Evolutionary conservation across 2,329 filamentous ascomycete species (phyloP).

Genomic region (Fusarium anguioides): DNA sequence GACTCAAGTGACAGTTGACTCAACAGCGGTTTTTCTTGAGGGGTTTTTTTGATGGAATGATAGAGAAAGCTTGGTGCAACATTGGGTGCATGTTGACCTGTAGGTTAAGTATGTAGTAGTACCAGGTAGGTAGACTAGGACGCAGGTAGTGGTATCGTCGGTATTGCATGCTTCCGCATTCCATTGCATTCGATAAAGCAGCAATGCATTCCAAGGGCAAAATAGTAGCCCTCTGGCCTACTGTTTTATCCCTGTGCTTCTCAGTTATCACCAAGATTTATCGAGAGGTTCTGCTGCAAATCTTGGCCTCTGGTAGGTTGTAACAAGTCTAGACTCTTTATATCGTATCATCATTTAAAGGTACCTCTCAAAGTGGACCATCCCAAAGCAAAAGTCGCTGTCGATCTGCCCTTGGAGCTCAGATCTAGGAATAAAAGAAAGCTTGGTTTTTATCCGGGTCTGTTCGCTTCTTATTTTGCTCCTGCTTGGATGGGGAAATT

Average conservation of each 20-base stretch:
- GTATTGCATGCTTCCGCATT: not conserved
- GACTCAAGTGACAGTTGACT: slow-evolving; percentile 13
- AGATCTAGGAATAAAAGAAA: slow-evolving; percentile 33
- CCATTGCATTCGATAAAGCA: not conserved
- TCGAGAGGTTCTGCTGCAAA: not conserved
- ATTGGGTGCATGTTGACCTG: not conserved
- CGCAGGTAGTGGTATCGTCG: no score
- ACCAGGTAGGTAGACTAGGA: no score
- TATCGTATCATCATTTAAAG: slow-evolving; percentile 13
- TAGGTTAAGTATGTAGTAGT: no score
- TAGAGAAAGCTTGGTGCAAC: slow-evolving; percentile 1
- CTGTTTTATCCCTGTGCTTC: not conserved
- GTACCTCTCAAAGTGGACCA: slow-evolving; percentile 14
- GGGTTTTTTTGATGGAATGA: slow-evolving; percentile 18
- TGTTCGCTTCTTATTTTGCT: not conserved
- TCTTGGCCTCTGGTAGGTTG: slow-evolving; percentile 4
- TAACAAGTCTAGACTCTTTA: slow-evolving; percentile 16
- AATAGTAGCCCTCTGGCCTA: not conserved
- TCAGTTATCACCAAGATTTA: not conserved
- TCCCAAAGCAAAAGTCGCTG: slow-evolving; percentile 3
- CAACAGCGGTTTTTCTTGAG: not conserved
- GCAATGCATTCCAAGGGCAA: slow-evolving; percentile 8
- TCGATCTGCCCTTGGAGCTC: slow-evolving; percentile 35
- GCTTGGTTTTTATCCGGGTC: slow-evolving; percentile 28
- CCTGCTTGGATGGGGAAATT: slow-evolving; percentile 28